Evolutionary conservation across 352 stramenopile species (phyloP).

Genomic region (Globisporangium carolinianum): DNA sequence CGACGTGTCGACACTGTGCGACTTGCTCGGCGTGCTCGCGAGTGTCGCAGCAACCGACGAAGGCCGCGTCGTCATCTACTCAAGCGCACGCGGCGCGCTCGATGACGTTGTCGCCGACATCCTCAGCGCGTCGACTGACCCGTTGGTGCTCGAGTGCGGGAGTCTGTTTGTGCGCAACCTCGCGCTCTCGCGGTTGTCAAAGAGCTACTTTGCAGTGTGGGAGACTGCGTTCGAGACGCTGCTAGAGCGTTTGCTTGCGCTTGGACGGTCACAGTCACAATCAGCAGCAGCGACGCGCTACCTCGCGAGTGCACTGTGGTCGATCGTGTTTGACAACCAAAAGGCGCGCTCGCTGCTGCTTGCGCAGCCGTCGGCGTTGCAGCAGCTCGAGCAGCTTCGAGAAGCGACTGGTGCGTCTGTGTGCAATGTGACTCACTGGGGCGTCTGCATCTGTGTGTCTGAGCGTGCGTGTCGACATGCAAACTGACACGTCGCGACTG

Average conservation of each 20-base stretch:
- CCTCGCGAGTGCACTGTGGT: conserved; percentile 39
- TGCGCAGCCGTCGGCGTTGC: conserved; percentile 19
- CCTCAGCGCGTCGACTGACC: conserved; percentile 15
- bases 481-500: too few relatives aligned
- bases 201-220: conserved; percentile 56
- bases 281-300: conserved; percentile 1
- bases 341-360: conserved; percentile 40
- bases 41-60: conserved; percentile 38
- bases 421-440: not conserved
- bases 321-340: conserved; percentile 61
- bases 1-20: conserved; percentile 27
- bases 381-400: conserved; percentile 25
- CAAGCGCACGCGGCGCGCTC: conserved; percentile 23
- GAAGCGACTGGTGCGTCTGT: not conserved
- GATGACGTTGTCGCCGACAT: conserved; percentile 41
- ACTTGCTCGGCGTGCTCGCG: conserved; percentile 40
- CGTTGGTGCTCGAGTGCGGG: conserved; percentile 19
- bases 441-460: not conserved
- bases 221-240: conserved; percentile 34
- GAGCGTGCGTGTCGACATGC: conserved; percentile 3
- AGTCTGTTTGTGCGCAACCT: conserved; percentile 56
- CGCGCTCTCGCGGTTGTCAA: conserved; percentile 39
- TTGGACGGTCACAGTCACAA: not conserved
- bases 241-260: conserved; percentile 18
- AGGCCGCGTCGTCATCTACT: conserved; percentile 30